Evolutionary conservation across 805 yeast species (phyloP).

Genomic region (Myxozyma nipponensis): DNA sequence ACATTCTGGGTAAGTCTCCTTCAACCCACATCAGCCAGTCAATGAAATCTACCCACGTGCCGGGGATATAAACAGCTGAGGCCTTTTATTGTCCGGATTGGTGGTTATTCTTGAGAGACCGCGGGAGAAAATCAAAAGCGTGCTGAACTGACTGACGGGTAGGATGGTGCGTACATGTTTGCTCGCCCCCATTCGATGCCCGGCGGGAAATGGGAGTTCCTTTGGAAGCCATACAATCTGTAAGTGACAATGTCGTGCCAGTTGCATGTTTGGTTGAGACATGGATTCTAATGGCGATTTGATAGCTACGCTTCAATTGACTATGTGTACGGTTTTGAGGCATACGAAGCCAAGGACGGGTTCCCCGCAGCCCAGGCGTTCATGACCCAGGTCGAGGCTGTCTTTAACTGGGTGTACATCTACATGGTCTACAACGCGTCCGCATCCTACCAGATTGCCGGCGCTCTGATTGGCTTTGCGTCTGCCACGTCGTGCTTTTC

Average conservation of each 20-base stretch:
- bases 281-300: too few relatives aligned
- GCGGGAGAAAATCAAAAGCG: too few relatives aligned
- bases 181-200: slow-evolving; percentile 26
- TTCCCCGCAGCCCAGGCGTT: slow-evolving; percentile 23
- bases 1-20: slow-evolving; percentile 19
- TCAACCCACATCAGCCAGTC: neutral
- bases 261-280: too few relatives aligned
- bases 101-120: too few relatives aligned
- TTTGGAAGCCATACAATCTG: slow-evolving; percentile 27
- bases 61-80: too few relatives aligned
- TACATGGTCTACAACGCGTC: slow-evolving; percentile 7
- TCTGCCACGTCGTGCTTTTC: slow-evolving; percentile 24
- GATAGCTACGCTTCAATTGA: slow-evolving; percentile 20
- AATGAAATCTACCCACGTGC: too few relatives aligned
- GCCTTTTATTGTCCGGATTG: too few relatives aligned
- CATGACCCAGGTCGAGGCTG: slow-evolving; percentile 19
- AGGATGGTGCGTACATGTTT: slow-evolving; percentile 23
- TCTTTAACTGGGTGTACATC: slow-evolving; percentile 10
- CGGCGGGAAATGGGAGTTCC: slow-evolving; percentile 22
- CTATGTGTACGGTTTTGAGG: slow-evolving; percentile 23
- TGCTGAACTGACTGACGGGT: neutral
- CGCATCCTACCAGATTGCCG: slow-evolving; percentile 9
- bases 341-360: slow-evolving; percentile 20
- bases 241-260: slow-evolving; percentile 1
- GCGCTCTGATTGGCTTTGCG: slow-evolving; percentile 17